Evolutionary conservation across 139 green algal species (phyloP).

Genomic region (Klebsormidium nitens): DNA sequence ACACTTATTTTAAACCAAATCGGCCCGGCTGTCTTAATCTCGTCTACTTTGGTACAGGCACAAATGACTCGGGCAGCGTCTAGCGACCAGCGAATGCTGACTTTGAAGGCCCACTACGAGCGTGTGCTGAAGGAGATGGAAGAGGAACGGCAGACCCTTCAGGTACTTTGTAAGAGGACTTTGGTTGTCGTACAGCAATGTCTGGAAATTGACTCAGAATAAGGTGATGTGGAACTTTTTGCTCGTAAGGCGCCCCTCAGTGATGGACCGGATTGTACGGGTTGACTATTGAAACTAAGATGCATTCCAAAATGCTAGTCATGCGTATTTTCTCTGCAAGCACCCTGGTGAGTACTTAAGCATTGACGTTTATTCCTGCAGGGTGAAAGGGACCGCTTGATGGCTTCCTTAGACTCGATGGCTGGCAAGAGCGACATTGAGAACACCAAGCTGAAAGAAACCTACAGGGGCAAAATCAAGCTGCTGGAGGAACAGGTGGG

Average conservation of each 20-base stretch:
- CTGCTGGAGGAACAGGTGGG: too few relatives aligned
- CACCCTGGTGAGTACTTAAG: background rate
- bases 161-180: slow-evolving; percentile 27
- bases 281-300: background rate
- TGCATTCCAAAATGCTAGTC: background rate
- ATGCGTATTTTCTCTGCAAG: background rate
- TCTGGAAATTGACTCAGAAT: background rate
- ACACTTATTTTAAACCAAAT: too few relatives aligned
- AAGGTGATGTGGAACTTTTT: background rate
- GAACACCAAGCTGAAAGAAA: too few relatives aligned
- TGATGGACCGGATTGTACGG: background rate
- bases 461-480: too few relatives aligned
- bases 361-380: too few relatives aligned
- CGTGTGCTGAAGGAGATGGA: slow-evolving; percentile 38
- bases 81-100: background rate
- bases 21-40: too few relatives aligned
- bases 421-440: too few relatives aligned
- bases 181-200: background rate
- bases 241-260: background rate
- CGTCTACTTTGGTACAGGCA: too few relatives aligned
- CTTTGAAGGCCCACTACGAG: slow-evolving; percentile 57
- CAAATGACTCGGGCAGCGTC: too few relatives aligned
- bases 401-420: too few relatives aligned
- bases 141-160: slow-evolving; percentile 37
- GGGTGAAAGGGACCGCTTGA: too few relatives aligned